phyloP scores from a whole-genome alignment of 768 basidiomycete genomes.

The Lentinula boryana region DNA sequence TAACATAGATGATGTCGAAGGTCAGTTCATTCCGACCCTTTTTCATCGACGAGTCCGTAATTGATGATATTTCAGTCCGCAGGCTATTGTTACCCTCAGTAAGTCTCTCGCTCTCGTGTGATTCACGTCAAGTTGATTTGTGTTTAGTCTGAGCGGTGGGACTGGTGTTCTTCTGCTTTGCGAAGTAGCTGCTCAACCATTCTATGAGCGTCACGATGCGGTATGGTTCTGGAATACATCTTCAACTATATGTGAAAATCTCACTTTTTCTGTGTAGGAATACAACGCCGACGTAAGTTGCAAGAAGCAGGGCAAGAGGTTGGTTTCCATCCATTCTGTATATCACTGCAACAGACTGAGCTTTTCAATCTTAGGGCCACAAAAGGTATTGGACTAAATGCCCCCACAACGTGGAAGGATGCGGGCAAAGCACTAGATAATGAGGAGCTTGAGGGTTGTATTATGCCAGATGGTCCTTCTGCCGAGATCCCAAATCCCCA shows the following conservation, averaged over 20 bases:
- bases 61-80: conserved; percentile 34
- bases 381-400: conserved; percentile 46
- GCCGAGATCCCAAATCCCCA: conserved; percentile 21
- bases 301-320: conserved; percentile 33
- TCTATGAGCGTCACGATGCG: conserved; percentile 39
- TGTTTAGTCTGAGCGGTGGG: conserved; percentile 38
- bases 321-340: background rate
- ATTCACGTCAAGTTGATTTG: background rate
- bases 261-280: conserved; percentile 20
- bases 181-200: conserved; percentile 53
- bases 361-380: conserved; percentile 34
- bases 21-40: conserved; percentile 17
- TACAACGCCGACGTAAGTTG: conserved; percentile 47
- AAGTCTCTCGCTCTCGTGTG: conserved; percentile 13
- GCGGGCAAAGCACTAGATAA: conserved; percentile 45
- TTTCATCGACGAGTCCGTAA: background rate
- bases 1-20: conserved; percentile 56
- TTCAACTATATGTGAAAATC: background rate
- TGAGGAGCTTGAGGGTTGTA: conserved; percentile 43
- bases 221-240: conserved; percentile 14
- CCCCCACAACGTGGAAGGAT: conserved; percentile 54
- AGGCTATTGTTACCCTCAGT: conserved; percentile 48
- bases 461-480: conserved; percentile 53
- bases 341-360: background rate
- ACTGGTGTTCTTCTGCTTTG: conserved; percentile 55